Evolutionary conservation across 2,329 filamentous ascomycete genomes (phyloP).

Genomic region (Sporothrix euskadiensis): DNA sequence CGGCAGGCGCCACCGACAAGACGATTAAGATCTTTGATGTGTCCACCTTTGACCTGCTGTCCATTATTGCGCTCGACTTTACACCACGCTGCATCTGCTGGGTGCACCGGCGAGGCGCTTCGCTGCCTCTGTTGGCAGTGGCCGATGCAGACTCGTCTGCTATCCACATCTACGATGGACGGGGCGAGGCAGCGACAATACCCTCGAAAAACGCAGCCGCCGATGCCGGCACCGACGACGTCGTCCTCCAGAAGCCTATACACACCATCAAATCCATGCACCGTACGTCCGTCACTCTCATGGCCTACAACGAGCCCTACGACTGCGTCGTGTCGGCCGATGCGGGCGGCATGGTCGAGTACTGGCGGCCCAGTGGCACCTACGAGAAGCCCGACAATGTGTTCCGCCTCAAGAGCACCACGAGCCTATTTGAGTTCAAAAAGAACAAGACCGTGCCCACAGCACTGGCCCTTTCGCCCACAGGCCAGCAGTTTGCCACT

Average conservation of each 20-base stretch:
- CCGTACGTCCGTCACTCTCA: constrained; percentile 74
- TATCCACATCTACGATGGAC: constrained; percentile 84
- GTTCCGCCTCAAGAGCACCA: constrained; percentile 90
- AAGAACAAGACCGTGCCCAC: constrained; percentile 85
- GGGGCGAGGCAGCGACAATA: constrained; percentile 64
- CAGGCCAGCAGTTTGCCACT: constrained; percentile 80
- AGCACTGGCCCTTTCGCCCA: constrained; percentile 81
- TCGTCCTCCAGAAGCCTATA: constrained; percentile 54
- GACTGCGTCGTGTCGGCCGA: constrained; percentile 92
- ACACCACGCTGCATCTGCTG: constrained; percentile 81
- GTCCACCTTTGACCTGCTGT: constrained; percentile 82
- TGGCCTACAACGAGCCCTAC: constrained; percentile 85
- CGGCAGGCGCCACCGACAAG: constrained; percentile 69
- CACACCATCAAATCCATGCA: constrained; percentile 81
- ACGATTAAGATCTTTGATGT: constrained; percentile 80
- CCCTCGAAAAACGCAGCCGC: not conserved
- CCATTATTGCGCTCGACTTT: constrained; percentile 77
- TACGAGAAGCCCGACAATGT: constrained; percentile 92
- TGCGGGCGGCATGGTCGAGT: constrained; percentile 90
- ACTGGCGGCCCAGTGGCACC: constrained; percentile 78
- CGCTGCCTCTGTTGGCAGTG: constrained; percentile 80
- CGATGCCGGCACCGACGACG: not conserved
- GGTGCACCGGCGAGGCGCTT: constrained; percentile 86
- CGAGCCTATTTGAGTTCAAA: constrained; percentile 95
- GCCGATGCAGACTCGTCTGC: constrained; percentile 71